Conservation (phyloP, 75 land plant species). For the Picea sitchensis region DNA sequence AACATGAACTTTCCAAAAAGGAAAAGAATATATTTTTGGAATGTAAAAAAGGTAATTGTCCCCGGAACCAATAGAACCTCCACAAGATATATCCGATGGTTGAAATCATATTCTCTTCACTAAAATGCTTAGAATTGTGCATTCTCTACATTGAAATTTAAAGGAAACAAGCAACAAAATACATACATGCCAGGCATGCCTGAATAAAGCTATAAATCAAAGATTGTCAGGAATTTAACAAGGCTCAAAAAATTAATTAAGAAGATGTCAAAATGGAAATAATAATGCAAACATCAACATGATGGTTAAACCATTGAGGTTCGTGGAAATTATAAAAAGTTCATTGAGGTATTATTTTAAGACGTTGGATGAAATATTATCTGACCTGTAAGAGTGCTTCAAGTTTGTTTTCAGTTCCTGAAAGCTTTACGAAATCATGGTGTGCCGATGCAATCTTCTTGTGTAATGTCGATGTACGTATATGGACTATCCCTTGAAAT, state of each 20-base stretch:
- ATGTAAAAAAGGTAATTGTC: background rate
- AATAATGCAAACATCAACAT: background rate
- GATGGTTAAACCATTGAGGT: background rate
- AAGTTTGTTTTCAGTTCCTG: slow-evolving; percentile 92
- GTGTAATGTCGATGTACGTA: slow-evolving; percentile 93
- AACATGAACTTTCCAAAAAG: background rate
- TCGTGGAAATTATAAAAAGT: background rate
- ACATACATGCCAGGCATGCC: background rate
- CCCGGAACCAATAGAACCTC: background rate
- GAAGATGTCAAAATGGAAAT: no score
- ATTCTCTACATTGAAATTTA: no score
- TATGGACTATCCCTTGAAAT: slow-evolving; percentile 88
- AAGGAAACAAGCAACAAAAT: no score
- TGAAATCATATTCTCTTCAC: background rate
- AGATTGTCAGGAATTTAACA: background rate
- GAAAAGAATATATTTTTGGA: background rate
- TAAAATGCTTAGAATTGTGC: background rate
- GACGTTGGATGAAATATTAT: background rate
- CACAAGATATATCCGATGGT: background rate
- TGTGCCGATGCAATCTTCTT: slow-evolving; percentile 89
- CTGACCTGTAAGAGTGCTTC: slow-evolving; percentile 85
- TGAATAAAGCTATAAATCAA: background rate
- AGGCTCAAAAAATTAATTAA: background rate
- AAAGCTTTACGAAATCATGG: slow-evolving; percentile 86
- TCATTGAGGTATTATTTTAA: background rate